Evolutionary conservation across 1,284 basidiomycete genomes (phyloP), one percentile per base, ranked within the genome.

Genomic region (Trichosporon sp.): DNA sequence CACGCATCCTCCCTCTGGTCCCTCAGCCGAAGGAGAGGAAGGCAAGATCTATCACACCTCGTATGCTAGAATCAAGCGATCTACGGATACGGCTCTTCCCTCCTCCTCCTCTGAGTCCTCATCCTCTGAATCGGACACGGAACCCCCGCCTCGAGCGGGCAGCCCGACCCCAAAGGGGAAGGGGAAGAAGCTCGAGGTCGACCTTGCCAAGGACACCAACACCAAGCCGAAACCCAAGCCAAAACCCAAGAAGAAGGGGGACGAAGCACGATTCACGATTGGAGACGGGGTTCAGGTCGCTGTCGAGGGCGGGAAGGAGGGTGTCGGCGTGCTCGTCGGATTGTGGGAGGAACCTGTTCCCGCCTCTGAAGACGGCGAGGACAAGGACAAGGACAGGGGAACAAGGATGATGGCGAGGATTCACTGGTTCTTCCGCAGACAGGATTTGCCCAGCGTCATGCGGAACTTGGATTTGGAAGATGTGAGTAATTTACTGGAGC

Each of bases 401-500:
- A 69, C 67, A n/a, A 75, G 75, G 64, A 81, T 77, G 81, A 81
- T 81, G 80, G 81, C 80, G 6, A 78, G 80, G 66, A 76, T 84
- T 11, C 81, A 84, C 71, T 84, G 83, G 83, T 82, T 78, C 70
- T 83, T 82, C 67, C 75, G 83, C 10, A 75, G 77, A 68, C 64
- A 76, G 69, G 83, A 84, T 71, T 68, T 84, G 67, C 83, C 83
- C 1, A 73, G 79, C 7, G 77, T 83, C 19, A 84, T 83, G 82
- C 79, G 80, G 68, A 78, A 80, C 67, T 71, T 84, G 51, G 67
- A 75, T 19, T 75, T 84, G 6, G 78, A 79, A 38, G 82, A 83
- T 71, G 83, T 84, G 74, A 78, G 83, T 79, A 26, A 26, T 26
- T 26, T 26, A 26, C 26, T 26, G 26, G 26, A 26, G 26, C 26